phyloP scores from a whole-genome alignment of 306 rosid species.

The Castanopsis chinensis region DNA sequence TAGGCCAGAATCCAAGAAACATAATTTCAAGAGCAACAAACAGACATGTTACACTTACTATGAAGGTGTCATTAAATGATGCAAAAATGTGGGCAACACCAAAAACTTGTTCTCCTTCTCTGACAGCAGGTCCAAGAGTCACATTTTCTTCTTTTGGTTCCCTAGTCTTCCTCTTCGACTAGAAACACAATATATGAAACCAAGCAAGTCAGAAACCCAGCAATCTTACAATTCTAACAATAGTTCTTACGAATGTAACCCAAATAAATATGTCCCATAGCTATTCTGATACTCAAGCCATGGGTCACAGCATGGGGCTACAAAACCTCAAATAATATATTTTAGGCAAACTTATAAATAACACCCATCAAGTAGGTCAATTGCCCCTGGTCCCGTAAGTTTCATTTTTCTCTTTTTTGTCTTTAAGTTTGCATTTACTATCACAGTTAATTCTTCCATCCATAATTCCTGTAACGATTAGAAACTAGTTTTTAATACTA shows the following conservation, averaged over 20 bases:
- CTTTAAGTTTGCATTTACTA: too few species aligned
- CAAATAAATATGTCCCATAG: background rate
- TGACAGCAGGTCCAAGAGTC: slow-evolving; percentile 81
- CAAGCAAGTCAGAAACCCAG: background rate
- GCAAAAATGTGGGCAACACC: slow-evolving; percentile 87
- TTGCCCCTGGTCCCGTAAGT: too few species aligned
- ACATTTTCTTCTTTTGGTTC: slow-evolving; percentile 94
- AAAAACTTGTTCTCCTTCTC: slow-evolving; percentile 80
- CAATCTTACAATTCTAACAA: background rate
- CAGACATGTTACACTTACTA: slow-evolving; percentile 38
- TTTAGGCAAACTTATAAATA: too few species aligned
- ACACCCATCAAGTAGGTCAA: too few species aligned
- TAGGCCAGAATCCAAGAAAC: background rate
- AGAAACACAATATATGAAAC: background rate
- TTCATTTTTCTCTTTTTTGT: too few species aligned
- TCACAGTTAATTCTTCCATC: too few species aligned
- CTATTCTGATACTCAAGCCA: background rate
- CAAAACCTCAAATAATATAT: background rate
- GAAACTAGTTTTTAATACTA: too few species aligned
- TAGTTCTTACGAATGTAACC: background rate
- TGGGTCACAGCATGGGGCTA: background rate
- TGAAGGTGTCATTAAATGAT: slow-evolving; percentile 82
- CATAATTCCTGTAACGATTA: too few species aligned
- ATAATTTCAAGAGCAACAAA: background rate
- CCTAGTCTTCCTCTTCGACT: slow-evolving; percentile 72